Percentiles rank a stretch among this genome's conserved stretches.
These are phyloP conservation scores for Lasiosphaeria miniovina DNA, from an alignment of 495 filamentous ascomycete genomes.

Conservation along the genomic window DNA sequence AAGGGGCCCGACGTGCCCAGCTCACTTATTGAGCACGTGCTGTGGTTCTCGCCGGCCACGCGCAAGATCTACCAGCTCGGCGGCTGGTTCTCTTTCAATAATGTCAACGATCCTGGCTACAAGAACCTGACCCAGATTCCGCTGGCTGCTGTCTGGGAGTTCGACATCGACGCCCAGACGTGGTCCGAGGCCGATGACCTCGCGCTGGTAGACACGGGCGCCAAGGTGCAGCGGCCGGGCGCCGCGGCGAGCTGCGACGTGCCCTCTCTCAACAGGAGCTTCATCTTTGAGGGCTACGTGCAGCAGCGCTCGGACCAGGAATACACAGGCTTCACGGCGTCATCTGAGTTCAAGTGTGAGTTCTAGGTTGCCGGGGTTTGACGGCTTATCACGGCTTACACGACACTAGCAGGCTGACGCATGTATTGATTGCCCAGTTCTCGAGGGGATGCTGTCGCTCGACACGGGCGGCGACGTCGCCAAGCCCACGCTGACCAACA, in stretches of 20 bases:
- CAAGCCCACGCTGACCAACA: conserved; percentile 18
- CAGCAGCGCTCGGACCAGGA: conserved; percentile 14
- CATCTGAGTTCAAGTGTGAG: conserved; percentile 7
- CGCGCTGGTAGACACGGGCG: background rate
- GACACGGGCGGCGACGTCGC: conserved; percentile 8
- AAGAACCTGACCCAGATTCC: conserved; percentile 7
- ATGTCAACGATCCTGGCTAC: conserved; percentile 14
- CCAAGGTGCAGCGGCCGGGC: conserved; percentile 8
- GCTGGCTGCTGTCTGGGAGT: conserved; percentile 16
- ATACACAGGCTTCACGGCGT: conserved; percentile 9
- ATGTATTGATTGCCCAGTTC: background rate
- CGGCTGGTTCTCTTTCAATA: conserved; percentile 18
- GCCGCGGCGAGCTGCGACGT: conserved; percentile 17
- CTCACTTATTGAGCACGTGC: conserved; percentile 15
- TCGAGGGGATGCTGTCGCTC: conserved; percentile 15
- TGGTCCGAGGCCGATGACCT: conserved; percentile 8
- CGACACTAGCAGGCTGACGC: background rate
- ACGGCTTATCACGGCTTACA: background rate
- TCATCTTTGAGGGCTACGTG: conserved; percentile 14
- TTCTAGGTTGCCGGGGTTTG: background rate
- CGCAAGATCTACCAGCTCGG: conserved; percentile 19
- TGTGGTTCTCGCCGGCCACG: conserved; percentile 13
- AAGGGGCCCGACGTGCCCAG: conserved; percentile 15
- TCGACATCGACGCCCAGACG: conserved; percentile 7
- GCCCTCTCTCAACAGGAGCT: conserved; percentile 14